Conservation (phyloP, 441 rosid species). For the Populus hybrid region DNA sequence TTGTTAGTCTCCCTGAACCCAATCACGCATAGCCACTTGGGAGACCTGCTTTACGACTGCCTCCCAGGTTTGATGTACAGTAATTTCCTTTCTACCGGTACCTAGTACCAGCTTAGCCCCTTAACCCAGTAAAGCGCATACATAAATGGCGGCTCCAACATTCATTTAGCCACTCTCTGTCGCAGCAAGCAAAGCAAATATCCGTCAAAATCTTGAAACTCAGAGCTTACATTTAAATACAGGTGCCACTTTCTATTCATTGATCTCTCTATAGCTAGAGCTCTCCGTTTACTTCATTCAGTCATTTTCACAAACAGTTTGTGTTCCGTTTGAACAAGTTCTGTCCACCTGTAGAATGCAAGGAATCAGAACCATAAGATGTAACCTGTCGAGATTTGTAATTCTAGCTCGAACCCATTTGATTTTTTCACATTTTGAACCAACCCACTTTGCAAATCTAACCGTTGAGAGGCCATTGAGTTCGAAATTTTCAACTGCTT, state of each 20-base stretch:
- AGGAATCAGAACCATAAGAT: constrained; percentile 39
- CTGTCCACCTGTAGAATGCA: constrained; percentile 30
- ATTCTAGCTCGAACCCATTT: constrained; percentile 26
- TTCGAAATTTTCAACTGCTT: constrained; percentile 18
- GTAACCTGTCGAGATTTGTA: constrained; percentile 20
- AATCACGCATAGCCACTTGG: neutral
- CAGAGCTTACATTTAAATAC: neutral
- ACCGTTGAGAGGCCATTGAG: constrained; percentile 13
- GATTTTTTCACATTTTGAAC: constrained; percentile 13
- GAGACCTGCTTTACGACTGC: neutral
- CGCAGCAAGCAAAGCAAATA: neutral
- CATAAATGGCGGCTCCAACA: neutral
- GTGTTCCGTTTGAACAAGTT: constrained; percentile 9
- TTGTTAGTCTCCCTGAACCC: neutral
- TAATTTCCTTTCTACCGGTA: neutral
- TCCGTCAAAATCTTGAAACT: neutral
- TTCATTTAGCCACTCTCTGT: neutral
- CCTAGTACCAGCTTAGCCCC: neutral
- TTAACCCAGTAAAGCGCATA: neutral
- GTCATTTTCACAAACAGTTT: constrained; percentile 42
- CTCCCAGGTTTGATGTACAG: neutral
- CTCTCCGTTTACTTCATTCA: constrained; percentile 9
- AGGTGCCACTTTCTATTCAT: neutral
- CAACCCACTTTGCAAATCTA: constrained; percentile 21
- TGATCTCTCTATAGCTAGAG: neutral